Evolutionary conservation across 345 rosid genomes (phyloP).

Genomic region (Dipteronia dyeriana): DNA sequence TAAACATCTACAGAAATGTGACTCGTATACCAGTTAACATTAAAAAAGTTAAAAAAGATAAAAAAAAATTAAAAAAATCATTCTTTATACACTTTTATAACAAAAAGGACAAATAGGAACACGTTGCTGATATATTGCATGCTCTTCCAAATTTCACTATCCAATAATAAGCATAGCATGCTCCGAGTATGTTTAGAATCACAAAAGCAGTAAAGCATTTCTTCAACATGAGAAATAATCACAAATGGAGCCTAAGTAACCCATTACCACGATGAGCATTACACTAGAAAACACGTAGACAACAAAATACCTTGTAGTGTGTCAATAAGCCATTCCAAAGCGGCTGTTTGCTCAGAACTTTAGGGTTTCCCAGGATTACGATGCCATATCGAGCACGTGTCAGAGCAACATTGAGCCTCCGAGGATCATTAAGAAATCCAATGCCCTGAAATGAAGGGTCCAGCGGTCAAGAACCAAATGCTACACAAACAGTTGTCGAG

Average conservation of each 20-base stretch:
- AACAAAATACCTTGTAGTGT: conserved; percentile 77
- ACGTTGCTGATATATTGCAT: not conserved
- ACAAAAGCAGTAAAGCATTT: not conserved
- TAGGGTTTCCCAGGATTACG: conserved; percentile 96
- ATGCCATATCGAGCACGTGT: conserved; percentile 99
- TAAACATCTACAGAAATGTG: not conserved
- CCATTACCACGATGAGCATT: not conserved
- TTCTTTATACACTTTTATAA: not conserved
- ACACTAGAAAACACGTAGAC: not conserved
- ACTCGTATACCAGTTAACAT: not conserved
- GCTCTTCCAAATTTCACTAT: not conserved
- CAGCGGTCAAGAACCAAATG: conserved; percentile 19
- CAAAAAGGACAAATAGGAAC: not conserved
- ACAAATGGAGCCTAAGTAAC: not conserved
- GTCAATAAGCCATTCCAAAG: conserved; percentile 96
- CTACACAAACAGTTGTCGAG: not conserved
- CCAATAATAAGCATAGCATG: not conserved
- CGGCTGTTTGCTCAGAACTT: conserved; percentile 98
- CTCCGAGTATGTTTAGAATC: not conserved
- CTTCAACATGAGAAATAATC: conserved; percentile 11
- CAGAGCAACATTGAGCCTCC: conserved; percentile 96
- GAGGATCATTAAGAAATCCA: conserved; percentile 99
- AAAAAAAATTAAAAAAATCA: not conserved
- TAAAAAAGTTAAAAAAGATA: not conserved
- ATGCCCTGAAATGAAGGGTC: conserved; percentile 67